Percentiles rank a stretch among this genome's conserved stretches.
These are phyloP conservation scores for Moricandia arvensis DNA, from an alignment of 345 rosid species.

Conservation along the genomic window DNA sequence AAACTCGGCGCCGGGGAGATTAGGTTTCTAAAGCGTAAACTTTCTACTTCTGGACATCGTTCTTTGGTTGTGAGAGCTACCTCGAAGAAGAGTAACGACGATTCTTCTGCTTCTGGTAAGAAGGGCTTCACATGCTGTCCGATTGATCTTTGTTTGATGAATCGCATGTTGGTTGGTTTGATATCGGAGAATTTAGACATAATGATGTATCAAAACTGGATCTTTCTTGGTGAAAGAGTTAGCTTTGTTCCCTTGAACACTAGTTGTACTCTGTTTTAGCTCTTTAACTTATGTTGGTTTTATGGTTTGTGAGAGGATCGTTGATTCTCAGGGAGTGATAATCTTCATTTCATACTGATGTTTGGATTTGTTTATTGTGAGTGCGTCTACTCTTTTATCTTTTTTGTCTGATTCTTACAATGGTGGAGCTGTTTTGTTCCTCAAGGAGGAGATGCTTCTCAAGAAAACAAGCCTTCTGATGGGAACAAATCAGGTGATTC, in stretches of 20 bases:
- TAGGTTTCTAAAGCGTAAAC: constrained; percentile 40
- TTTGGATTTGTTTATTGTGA: neutral
- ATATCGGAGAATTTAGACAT: neutral
- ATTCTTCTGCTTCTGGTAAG: constrained; percentile 47
- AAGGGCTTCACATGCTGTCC: neutral
- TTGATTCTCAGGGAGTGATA: neutral
- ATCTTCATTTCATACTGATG: neutral
- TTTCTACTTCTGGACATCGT: constrained; percentile 37
- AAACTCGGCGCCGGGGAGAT: constrained; percentile 37
- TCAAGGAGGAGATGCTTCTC: constrained; percentile 63
- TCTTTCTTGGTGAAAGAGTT: neutral
- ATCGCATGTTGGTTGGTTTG: neutral
- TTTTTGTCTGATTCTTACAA: constrained; percentile 8
- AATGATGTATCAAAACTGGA: constrained; percentile 3
- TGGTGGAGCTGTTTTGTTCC: constrained; percentile 36
- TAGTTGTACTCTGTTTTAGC: neutral
- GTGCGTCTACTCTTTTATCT: neutral
- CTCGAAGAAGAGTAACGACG: constrained; percentile 59
- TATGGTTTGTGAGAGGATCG: constrained; percentile 2
- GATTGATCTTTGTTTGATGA: neutral
- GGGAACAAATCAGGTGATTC: constrained; percentile 55
- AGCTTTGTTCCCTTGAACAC: neutral
- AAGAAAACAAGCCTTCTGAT: constrained; percentile 53
- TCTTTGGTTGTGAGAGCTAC: constrained; percentile 48
- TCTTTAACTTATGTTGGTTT: neutral